A percentile compares a stretch with the other conserved stretches of the same genome.
phyloP scores from a whole-genome alignment of 1,284 basidiomycete genomes.

The Pterula multifida region DNA sequence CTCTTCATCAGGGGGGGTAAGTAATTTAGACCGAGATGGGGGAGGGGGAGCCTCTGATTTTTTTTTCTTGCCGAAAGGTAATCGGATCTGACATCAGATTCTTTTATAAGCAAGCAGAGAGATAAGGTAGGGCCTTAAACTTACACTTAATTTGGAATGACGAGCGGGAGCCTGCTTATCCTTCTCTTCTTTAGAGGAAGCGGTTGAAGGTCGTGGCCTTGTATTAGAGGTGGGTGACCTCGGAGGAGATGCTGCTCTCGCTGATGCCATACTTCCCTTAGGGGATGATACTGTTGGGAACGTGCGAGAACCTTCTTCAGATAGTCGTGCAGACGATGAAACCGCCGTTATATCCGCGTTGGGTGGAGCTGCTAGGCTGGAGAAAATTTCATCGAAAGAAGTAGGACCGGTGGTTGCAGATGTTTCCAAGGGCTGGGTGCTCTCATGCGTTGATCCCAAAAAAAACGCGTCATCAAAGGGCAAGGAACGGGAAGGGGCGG shows the following conservation, averaged over 20 bases:
- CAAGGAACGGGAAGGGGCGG: conserved; percentile 30
- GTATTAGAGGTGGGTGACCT: conserved; percentile 27
- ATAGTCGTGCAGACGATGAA: conserved; percentile 21
- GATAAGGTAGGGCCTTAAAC: conserved; percentile 17
- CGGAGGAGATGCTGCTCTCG: conserved; percentile 29
- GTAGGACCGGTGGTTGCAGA: conserved; percentile 19
- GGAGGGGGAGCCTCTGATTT: conserved; percentile 40
- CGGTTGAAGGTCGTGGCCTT: conserved; percentile 24
- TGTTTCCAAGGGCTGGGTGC: conserved; percentile 10
- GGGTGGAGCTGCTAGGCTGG: conserved; percentile 22
- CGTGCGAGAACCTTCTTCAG: conserved; percentile 9
- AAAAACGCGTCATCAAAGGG: conserved; percentile 17
- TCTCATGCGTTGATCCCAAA: conserved; percentile 10
- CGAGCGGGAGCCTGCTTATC: conserved; percentile 35
- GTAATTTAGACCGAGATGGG: conserved; percentile 26
- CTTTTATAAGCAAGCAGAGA: conserved; percentile 9
- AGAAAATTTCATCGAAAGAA: conserved; percentile 18
- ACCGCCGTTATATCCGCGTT: conserved; percentile 21
- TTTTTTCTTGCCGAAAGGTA: conserved; percentile 69
- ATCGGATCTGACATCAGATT: conserved; percentile 40
- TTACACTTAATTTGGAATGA: conserved; percentile 64
- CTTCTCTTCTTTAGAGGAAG: conserved; percentile 50
- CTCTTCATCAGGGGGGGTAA: conserved; percentile 39
- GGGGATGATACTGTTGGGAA: conserved; percentile 27
- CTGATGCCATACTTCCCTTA: conserved; percentile 23